These are phyloP conservation scores for Pythium myriotylum DNA, from an alignment of 352 stramenopile genomes.

Conservation along the genomic window DNA sequence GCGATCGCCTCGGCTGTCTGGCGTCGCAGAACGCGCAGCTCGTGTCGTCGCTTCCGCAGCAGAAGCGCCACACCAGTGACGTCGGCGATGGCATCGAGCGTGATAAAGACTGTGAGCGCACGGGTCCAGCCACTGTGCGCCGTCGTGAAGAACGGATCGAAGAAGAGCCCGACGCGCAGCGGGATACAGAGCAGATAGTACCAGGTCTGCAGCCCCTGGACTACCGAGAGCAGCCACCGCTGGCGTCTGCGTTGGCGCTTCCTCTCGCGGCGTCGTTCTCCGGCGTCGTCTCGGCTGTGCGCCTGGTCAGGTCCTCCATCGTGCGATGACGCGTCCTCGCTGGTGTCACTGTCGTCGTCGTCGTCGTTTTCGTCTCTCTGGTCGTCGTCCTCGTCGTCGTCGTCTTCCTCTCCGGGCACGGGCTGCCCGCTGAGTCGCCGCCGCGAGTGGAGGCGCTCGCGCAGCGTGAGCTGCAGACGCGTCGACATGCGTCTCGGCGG, in stretches of 20 bases:
- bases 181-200: conserved; percentile 36
- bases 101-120: conserved; percentile 26
- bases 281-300: neutral
- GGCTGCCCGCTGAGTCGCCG: conserved; percentile 1
- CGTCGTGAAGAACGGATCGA: conserved; percentile 28
- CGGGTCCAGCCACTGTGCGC: conserved; percentile 15
- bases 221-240: neutral
- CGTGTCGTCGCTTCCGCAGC: conserved; percentile 1
- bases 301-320: neutral
- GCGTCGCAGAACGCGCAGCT: conserved; percentile 1
- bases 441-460: conserved; percentile 16
- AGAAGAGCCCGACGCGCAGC: conserved; percentile 34
- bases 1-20: neutral
- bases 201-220: conserved; percentile 1
- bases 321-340: conserved; percentile 10
- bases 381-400: conserved; percentile 7
- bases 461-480: conserved; percentile 28
- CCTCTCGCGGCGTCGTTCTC: neutral
- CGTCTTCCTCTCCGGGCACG: neutral
- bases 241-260: neutral
- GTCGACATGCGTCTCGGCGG: conserved; percentile 27
- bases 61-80: conserved; percentile 10
- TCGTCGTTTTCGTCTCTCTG: neutral
- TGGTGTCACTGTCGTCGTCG: conserved; percentile 1
- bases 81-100: conserved; percentile 27